Evolutionary conservation across 2,329 filamentous ascomycete species (phyloP), one percentile per base, ranked within the genome.

Genomic region (Lomentospora prolificans): DNA sequence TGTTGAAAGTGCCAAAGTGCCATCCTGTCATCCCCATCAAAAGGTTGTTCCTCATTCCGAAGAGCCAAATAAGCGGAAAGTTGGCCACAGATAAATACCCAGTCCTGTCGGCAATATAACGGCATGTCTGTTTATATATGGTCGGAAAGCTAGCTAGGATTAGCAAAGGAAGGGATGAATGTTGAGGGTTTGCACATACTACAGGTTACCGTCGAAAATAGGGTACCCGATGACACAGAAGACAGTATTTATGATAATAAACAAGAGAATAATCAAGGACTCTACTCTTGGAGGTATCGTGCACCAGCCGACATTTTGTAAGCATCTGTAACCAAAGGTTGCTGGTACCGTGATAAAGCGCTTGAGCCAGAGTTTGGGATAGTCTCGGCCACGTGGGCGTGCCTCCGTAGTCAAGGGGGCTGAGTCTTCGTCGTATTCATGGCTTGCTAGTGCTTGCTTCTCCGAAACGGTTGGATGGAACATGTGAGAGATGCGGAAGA

Each of bases 11-110:
- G 1, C 76, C 75, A 64, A 85, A 87, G 9, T 80, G 81, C 84
- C 85, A 88, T 0, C 84, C 84, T 0, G 85, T 87, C 0, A 82
- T 64, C 81, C 81, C 85, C 55, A 86, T 70, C 14, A 87, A 73
- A 0, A 83, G 62, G 53, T 88, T 86, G 59, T 88, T 89, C 8
- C 85, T 73, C 63, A 81, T 80, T 0, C 79, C 80, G 60, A 88
- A 87, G 0, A 87, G 66, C 82, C 83, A 87, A 0, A 87, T 69
- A 2, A 85, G 62, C 0, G 82, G 81, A 5, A 87, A 74, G 59
- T 85, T 85, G 3, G 79, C 80, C 60, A 84, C 80, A 0, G 81
- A 79, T 24, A 88, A 73, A 30, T 84, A 77, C 0, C 84, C 84
- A 0, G 82, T 84, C 8, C 85, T 76, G 58, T 86, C 82, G 0